These are phyloP conservation scores for Heimioporus retisporus DNA, from an alignment of 1,284 basidiomycete species.

Conservation along the genomic window DNA sequence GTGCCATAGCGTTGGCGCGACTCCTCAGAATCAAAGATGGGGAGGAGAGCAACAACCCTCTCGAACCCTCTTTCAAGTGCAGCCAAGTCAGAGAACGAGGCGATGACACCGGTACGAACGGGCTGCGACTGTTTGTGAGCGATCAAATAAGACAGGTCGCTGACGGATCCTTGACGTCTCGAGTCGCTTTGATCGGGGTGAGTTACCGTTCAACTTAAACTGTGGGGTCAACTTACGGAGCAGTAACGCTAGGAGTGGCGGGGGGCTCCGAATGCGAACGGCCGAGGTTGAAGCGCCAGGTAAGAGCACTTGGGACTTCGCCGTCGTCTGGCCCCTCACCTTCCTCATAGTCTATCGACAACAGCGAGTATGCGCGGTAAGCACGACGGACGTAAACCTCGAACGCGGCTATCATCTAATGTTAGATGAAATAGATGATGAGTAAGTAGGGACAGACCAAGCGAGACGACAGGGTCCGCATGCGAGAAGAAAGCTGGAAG, in stretches of 20 bases:
- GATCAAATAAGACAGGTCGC: constrained; percentile 94
- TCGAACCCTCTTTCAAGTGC: constrained; percentile 82
- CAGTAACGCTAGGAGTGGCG: constrained; percentile 81
- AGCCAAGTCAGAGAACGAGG: constrained; percentile 85
- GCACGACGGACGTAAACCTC: constrained; percentile 98
- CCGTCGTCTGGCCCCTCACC: constrained; percentile 85
- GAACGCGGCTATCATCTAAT: constrained; percentile 76
- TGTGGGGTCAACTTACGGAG: constrained; percentile 57
- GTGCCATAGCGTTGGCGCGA: constrained; percentile 81
- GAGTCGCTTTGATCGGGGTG: constrained; percentile 43
- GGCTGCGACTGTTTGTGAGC: constrained; percentile 87
- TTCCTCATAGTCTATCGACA: constrained; percentile 95
- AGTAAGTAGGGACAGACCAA: constrained; percentile 61
- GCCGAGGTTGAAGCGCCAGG: constrained; percentile 96
- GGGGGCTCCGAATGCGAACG: constrained; percentile 83
- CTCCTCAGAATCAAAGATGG: constrained; percentile 77
- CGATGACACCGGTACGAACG: constrained; percentile 88
- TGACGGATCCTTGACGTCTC: constrained; percentile 87
- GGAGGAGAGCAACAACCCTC: constrained; percentile 75
- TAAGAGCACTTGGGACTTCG: constrained; percentile 83
- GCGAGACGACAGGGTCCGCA: constrained; percentile 84
- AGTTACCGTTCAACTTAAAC: constrained; percentile 26
- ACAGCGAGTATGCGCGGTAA: constrained; percentile 94
- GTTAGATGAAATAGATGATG: constrained; percentile 14
- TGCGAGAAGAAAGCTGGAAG: constrained; percentile 96